Evolutionary conservation across 129 eudicot genomes (phyloP).

Genomic region (Arctium minus): DNA sequence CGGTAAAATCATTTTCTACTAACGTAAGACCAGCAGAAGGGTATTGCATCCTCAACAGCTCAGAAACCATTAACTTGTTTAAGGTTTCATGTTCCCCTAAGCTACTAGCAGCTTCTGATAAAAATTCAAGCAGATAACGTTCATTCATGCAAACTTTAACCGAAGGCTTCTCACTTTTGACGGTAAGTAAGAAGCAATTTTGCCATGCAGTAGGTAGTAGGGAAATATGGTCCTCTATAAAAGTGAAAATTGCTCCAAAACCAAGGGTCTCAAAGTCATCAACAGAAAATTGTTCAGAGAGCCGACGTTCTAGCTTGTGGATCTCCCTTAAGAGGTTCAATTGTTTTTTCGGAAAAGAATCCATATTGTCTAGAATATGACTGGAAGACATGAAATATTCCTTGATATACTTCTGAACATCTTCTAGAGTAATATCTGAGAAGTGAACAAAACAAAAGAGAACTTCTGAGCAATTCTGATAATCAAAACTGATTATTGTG

Average conservation of each 20-base stretch:
- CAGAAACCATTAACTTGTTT: slow-evolving; percentile 45
- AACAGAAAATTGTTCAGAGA: slow-evolving; percentile 49
- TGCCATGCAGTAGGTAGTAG: slow-evolving; percentile 47
- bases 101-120: slow-evolving; percentile 65
- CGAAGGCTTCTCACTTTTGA: slow-evolving; percentile 30
- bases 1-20: slow-evolving; percentile 26
- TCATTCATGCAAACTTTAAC: slow-evolving; percentile 65
- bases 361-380: slow-evolving; percentile 14
- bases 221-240: slow-evolving; percentile 49
- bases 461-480: background rate
- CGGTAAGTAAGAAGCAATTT: slow-evolving; percentile 30
- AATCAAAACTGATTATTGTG: background rate
- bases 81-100: slow-evolving; percentile 42
- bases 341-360: slow-evolving; percentile 28
- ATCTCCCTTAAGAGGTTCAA: slow-evolving; percentile 45
- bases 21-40: slow-evolving; percentile 62
- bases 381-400: slow-evolving; percentile 36
- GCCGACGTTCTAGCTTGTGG: slow-evolving; percentile 50
- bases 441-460: background rate
- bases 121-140: slow-evolving; percentile 49
- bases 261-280: slow-evolving; percentile 62
- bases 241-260: slow-evolving; percentile 59
- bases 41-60: slow-evolving; percentile 64
- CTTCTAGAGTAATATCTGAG: slow-evolving; percentile 63
- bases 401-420: slow-evolving; percentile 44